Conservation (phyloP, 768 basidiomycete species). For the Hygrophorus pudorinus region DNA sequence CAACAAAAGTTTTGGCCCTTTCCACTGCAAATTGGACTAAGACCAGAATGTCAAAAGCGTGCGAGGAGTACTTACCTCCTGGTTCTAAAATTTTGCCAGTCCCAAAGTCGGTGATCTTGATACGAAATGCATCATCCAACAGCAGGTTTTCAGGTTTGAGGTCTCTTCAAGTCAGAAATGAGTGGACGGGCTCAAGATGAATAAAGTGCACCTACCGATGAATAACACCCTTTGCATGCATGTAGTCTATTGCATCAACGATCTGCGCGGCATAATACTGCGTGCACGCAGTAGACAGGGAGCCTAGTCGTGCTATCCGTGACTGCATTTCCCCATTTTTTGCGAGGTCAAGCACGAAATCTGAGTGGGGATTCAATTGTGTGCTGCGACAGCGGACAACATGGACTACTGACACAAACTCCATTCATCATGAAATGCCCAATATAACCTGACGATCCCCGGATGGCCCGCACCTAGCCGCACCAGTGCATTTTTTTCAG, state of each 20-base stretch:
- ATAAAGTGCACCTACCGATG: constrained; percentile 47
- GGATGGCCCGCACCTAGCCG: constrained; percentile 69
- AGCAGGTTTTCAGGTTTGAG: constrained; percentile 85
- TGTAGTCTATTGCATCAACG: constrained; percentile 79
- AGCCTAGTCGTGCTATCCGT: constrained; percentile 70
- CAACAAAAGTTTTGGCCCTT: constrained; percentile 65
- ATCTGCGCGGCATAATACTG: constrained; percentile 87
- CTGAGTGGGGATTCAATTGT: constrained; percentile 24
- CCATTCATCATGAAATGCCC: constrained; percentile 79
- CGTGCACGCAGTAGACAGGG: constrained; percentile 66
- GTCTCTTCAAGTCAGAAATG: constrained; percentile 33
- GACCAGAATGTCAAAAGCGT: constrained; percentile 5
- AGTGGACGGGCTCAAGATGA: constrained; percentile 5
- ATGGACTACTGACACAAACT: constrained; percentile 58
- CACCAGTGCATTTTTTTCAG: constrained; percentile 73
- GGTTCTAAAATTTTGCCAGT: constrained; percentile 70
- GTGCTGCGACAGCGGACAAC: neutral
- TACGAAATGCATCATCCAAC: constrained; percentile 74
- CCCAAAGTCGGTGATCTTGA: constrained; percentile 97
- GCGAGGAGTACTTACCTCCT: constrained; percentile 30
- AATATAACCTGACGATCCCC: constrained; percentile 72
- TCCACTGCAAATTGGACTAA: constrained; percentile 26
- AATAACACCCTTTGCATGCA: constrained; percentile 84
- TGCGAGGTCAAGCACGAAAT: constrained; percentile 72
- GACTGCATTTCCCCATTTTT: constrained; percentile 72